A percentile compares a stretch with the other conserved stretches of the same genome.
These are phyloP conservation scores for Vicia villosa DNA, from an alignment of 306 rosid species.

Conservation along the genomic window DNA sequence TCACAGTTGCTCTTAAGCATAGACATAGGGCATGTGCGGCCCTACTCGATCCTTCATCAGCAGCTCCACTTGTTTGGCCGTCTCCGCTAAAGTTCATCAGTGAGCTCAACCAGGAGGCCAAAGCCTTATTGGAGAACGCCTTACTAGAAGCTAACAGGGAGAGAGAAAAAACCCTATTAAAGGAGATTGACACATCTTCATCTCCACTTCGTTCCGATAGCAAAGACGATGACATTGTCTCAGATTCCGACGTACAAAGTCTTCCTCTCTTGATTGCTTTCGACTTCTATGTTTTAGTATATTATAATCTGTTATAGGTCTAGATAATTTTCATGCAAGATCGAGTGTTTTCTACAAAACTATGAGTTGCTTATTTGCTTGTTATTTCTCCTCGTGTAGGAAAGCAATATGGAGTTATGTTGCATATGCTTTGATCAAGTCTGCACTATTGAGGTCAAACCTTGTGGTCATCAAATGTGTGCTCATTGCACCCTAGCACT, in stretches of 20 bases:
- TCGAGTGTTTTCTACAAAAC: background rate
- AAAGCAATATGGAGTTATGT: slow-evolving; percentile 65
- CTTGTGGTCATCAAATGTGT: slow-evolving; percentile 96
- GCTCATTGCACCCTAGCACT: slow-evolving; percentile 83
- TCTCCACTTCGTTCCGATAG: slow-evolving; percentile 52
- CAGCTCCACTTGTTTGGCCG: slow-evolving; percentile 95
- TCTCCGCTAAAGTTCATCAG: slow-evolving; percentile 82
- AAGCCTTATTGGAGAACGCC: slow-evolving; percentile 74
- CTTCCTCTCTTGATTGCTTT: slow-evolving; percentile 22
- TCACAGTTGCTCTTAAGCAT: slow-evolving; percentile 68
- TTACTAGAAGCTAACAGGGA: slow-evolving; percentile 83
- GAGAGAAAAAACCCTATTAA: slow-evolving; percentile 72
- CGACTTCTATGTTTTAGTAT: too few species aligned
- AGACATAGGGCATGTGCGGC: slow-evolving; percentile 73
- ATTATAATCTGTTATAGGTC: too few species aligned
- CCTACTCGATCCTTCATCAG: slow-evolving; percentile 75
- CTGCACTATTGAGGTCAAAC: slow-evolving; percentile 83
- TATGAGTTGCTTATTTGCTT: slow-evolving; percentile 24
- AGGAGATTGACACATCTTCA: slow-evolving; percentile 46
- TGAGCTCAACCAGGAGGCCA: slow-evolving; percentile 86
- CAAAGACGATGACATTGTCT: slow-evolving; percentile 56
- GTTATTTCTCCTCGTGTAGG: slow-evolving; percentile 51
- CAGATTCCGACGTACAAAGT: slow-evolving; percentile 70
- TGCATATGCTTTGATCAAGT: slow-evolving; percentile 90
- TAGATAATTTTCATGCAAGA: background rate